These are phyloP conservation scores for Anthoceros angustus DNA, from an alignment of 225 moss, liverwort and hornwort genomes.

Conservation along the genomic window DNA sequence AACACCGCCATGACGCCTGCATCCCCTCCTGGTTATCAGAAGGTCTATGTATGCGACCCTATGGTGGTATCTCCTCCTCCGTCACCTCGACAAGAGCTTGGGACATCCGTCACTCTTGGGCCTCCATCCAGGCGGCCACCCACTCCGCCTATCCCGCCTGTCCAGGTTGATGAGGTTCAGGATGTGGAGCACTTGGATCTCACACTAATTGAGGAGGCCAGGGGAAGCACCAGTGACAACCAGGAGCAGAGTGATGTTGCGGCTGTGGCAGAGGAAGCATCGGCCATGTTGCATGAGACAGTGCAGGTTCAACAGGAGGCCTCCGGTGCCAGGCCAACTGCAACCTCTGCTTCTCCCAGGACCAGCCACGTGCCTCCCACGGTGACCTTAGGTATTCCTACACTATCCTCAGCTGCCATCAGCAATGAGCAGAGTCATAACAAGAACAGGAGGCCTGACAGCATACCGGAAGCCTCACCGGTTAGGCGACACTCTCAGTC, in stretches of 20 bases:
- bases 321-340: too few relatives aligned
- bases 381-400: too few relatives aligned
- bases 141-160: not conserved
- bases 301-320: too few relatives aligned
- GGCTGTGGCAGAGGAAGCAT: too few relatives aligned
- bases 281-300: too few relatives aligned
- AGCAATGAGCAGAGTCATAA: not conserved
- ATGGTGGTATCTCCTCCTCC: not conserved
- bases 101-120: not conserved
- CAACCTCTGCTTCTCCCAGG: too few relatives aligned
- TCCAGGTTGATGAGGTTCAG: not conserved
- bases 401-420: not conserved
- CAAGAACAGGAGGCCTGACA: not conserved
- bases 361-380: too few relatives aligned
- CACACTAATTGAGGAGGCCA: too few relatives aligned
- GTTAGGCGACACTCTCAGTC: not conserved
- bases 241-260: too few relatives aligned
- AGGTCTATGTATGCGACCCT: not conserved
- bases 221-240: too few relatives aligned
- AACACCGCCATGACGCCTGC: too few relatives aligned
- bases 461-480: not conserved
- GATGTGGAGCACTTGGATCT: too few relatives aligned
- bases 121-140: not conserved
- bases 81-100: not conserved
- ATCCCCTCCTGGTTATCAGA: not conserved